These are phyloP conservation scores for Protomyces inundatus DNA, from an alignment of 1,139 yeast genomes.

Conservation along the genomic window DNA sequence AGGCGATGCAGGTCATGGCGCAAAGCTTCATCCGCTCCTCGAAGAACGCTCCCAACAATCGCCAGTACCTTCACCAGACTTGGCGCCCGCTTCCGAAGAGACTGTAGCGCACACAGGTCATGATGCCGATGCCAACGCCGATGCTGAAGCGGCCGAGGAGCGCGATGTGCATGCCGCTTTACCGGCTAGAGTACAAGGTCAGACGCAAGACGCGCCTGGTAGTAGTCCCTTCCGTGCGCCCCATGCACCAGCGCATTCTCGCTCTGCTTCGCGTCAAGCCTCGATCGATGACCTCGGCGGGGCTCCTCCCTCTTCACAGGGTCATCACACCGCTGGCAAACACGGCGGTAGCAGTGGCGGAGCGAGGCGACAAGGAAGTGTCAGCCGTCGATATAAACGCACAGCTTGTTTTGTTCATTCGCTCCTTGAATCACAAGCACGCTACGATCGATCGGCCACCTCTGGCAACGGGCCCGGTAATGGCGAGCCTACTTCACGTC, in stretches of 20 bases:
- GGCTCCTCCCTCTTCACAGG: too few species aligned
- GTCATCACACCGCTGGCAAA: too few species aligned
- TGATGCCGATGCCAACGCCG: too few species aligned
- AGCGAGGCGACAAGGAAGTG: constrained; percentile 19
- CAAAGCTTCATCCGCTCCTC: not conserved
- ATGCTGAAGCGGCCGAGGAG: too few species aligned
- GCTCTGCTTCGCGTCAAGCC: too few species aligned
- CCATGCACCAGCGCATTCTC: too few species aligned
- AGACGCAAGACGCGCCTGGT: too few species aligned
- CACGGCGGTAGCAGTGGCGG: not conserved
- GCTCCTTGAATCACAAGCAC: constrained; percentile 10
- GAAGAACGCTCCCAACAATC: not conserved
- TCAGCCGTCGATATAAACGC: constrained; percentile 15
- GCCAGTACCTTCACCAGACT: not conserved
- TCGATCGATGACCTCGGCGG: too few species aligned
- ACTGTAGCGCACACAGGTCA: too few species aligned
- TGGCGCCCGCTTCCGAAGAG: not conserved
- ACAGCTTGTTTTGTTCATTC: constrained; percentile 25
- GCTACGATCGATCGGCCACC: not conserved
- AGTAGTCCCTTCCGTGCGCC: too few species aligned
- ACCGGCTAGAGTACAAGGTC: too few species aligned
- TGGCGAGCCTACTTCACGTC: not conserved
- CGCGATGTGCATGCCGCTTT: too few species aligned
- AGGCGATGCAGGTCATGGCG: not conserved
- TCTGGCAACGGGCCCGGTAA: not conserved